phyloP scores from a whole-genome alignment of 1,284 basidiomycete species.

The Bjerkandera adusta region DNA sequence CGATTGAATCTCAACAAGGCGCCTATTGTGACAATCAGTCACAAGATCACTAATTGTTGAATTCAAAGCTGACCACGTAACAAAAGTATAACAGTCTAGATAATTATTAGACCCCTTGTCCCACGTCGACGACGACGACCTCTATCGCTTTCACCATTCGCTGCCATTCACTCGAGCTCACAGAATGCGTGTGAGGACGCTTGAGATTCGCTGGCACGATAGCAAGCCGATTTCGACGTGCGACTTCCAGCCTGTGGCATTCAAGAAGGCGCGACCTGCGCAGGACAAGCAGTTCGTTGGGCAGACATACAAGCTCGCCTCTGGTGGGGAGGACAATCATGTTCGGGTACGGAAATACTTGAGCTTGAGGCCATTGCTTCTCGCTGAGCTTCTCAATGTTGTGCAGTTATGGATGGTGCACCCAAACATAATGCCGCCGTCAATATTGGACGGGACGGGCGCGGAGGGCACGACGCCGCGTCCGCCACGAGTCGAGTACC shows the following conservation, averaged over 20 bases:
- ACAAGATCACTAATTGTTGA: too few relatives aligned
- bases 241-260: constrained; percentile 84
- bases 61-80: too few relatives aligned
- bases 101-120: too few relatives aligned
- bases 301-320: constrained; percentile 87
- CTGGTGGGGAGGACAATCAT: constrained; percentile 96
- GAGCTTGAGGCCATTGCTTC: background rate
- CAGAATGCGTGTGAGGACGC: constrained; percentile 82
- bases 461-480: constrained; percentile 48
- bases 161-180: constrained; percentile 5
- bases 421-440: constrained; percentile 79
- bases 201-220: constrained; percentile 95
- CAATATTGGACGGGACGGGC: constrained; percentile 51
- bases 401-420: constrained; percentile 90
- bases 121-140: too few relatives aligned
- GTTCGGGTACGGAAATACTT: constrained; percentile 80
- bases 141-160: too few relatives aligned
- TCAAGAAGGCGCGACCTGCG: constrained; percentile 73
- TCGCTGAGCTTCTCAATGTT: background rate
- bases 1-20: too few relatives aligned
- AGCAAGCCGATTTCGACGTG: constrained; percentile 91
- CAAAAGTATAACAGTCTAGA: too few relatives aligned
- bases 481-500: constrained; percentile 92
- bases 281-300: constrained; percentile 57
- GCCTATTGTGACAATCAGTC: too few relatives aligned